Conservation (phyloP, 768 basidiomycete species). For the Cantharellus anzutake region DNA sequence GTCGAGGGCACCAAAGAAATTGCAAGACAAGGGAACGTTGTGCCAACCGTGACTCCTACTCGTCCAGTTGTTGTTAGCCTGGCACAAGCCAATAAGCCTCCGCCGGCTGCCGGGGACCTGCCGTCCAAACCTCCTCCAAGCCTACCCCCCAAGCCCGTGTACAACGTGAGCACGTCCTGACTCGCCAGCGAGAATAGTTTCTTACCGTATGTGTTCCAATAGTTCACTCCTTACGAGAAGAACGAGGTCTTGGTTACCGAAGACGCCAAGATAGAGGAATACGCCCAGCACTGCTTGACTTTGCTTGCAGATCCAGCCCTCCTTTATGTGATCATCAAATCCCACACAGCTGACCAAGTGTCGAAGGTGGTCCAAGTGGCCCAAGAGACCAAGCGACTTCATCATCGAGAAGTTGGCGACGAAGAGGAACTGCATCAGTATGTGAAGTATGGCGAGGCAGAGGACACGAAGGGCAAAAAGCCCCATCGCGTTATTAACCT, state of each 20-base stretch:
- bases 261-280: slow-evolving; percentile 45
- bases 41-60: background rate
- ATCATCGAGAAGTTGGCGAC: slow-evolving; percentile 54
- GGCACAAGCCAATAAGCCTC: no score
- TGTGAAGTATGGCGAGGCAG: slow-evolving; percentile 35
- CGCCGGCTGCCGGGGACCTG: no score
- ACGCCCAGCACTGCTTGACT: slow-evolving; percentile 44
- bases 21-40: background rate
- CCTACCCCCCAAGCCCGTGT: no score
- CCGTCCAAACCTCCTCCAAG: no score
- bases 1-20: slow-evolving; percentile 24
- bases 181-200: no score
- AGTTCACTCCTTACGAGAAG: slow-evolving; percentile 2
- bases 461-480: slow-evolving; percentile 19
- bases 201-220: background rate
- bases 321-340: slow-evolving; percentile 58
- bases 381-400: slow-evolving; percentile 57
- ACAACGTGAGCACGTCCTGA: no score
- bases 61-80: background rate
- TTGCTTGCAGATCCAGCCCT: slow-evolving; percentile 58
- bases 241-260: slow-evolving; percentile 57
- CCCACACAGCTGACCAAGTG: slow-evolving; percentile 40
- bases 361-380: slow-evolving; percentile 67
- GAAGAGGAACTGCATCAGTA: slow-evolving; percentile 50
- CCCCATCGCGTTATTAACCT: slow-evolving; percentile 51